Evolutionary conservation across 139 green algal species (phyloP).

Genomic region (Astrephomene gubernaculifera): DNA sequence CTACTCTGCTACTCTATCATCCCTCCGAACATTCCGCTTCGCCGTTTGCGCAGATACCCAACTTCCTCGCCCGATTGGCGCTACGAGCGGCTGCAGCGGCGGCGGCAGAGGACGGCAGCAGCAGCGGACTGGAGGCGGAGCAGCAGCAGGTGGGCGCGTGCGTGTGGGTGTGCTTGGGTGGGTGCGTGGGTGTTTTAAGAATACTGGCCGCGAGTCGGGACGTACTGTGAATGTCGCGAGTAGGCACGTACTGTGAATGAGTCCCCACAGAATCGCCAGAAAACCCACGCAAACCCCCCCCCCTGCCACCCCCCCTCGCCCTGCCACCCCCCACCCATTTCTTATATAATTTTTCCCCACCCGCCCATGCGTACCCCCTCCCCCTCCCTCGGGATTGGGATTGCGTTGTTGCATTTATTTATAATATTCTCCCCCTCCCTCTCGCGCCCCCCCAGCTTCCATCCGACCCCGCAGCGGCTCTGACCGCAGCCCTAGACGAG

Average conservation of each 20-base stretch:
- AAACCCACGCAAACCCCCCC: neutral
- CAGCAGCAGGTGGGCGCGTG: too few species aligned
- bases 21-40: too few species aligned
- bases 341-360: too few species aligned
- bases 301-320: too few species aligned
- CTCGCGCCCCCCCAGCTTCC: neutral
- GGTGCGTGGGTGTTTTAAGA: neutral
- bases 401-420: neutral
- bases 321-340: neutral
- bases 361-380: neutral
- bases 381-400: too few species aligned
- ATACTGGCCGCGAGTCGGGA: too few species aligned
- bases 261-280: too few species aligned
- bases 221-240: too few species aligned
- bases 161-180: too few species aligned
- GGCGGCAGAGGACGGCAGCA: neutral
- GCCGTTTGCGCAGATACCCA: neutral
- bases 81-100: neutral
- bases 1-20: too few species aligned
- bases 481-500: constrained; percentile 34
- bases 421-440: neutral
- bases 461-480: constrained; percentile 14
- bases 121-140: neutral
- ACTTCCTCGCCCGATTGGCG: constrained; percentile 4
- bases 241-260: too few species aligned